Evolutionary conservation across 805 yeast genomes (phyloP).

Genomic region (Cyberlindnera mycetangii): DNA sequence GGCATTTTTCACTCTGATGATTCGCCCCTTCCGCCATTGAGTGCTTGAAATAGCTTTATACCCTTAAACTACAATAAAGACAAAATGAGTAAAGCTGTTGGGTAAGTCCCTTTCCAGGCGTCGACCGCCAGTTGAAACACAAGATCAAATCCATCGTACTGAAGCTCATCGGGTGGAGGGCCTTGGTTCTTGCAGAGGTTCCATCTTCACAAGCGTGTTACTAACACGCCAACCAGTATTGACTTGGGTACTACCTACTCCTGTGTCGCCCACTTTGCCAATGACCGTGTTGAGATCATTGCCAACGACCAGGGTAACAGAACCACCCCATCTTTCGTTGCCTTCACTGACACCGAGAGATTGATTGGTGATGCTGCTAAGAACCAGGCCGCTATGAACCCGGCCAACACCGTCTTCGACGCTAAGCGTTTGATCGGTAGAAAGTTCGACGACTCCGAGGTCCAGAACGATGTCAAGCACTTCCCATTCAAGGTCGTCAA

Average conservation of each 20-base stretch:
- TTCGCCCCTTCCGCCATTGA: background rate
- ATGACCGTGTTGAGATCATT: slow-evolving; percentile 90
- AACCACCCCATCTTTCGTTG: slow-evolving; percentile 95
- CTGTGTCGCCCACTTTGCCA: slow-evolving; percentile 92
- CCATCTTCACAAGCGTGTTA: background rate
- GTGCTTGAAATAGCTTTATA: background rate
- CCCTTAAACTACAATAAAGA: background rate
- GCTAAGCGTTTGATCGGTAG: slow-evolving; percentile 95
- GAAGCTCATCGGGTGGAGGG: no score
- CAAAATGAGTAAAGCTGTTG: slow-evolving; percentile 41
- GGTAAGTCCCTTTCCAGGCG: slow-evolving; percentile 43
- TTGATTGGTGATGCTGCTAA: slow-evolving; percentile 97
- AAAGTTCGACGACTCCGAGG: slow-evolving; percentile 75
- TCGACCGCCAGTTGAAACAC: background rate
- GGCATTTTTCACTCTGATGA: slow-evolving; percentile 5
- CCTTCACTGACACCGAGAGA: slow-evolving; percentile 94
- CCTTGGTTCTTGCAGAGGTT: no score
- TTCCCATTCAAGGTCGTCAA: slow-evolving; percentile 80
- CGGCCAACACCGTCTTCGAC: slow-evolving; percentile 85
- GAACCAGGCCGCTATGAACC: slow-evolving; percentile 98
- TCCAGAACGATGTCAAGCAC: slow-evolving; percentile 75
- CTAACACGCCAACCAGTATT: slow-evolving; percentile 28
- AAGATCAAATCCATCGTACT: no score
- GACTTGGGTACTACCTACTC: slow-evolving; percentile 45
- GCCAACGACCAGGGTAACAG: slow-evolving; percentile 99